phyloP scores from a whole-genome alignment of 371 early-diverging fungal species.

The Fennellomyces sp. region DNA sequence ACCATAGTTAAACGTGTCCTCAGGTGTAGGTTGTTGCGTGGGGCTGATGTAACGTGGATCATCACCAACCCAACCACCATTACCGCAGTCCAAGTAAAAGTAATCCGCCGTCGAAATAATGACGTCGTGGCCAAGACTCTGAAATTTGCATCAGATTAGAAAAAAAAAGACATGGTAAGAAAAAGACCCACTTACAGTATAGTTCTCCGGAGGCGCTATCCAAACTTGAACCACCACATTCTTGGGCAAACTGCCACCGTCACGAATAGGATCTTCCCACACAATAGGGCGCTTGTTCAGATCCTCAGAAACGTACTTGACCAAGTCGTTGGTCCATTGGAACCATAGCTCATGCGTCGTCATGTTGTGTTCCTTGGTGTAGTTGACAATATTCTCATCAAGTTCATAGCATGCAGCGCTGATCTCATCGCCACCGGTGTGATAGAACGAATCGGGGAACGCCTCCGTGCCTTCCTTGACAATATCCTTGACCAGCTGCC shows the following conservation, averaged over 20 bases:
- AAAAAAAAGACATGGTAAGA: background rate
- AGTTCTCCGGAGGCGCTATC: constrained; percentile 48
- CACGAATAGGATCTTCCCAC: constrained; percentile 49
- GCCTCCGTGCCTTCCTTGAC: constrained; percentile 59
- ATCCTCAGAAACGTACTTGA: constrained; percentile 25
- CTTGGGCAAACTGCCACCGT: constrained; percentile 33
- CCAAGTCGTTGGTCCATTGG: constrained; percentile 32
- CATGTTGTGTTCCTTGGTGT: constrained; percentile 28
- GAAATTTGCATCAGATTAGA: background rate
- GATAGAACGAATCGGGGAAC: constrained; percentile 73
- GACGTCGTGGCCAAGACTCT: constrained; percentile 53
- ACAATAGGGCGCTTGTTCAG: constrained; percentile 41
- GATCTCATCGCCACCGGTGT: constrained; percentile 82
- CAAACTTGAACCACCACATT: constrained; percentile 62
- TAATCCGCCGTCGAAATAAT: constrained; percentile 60
- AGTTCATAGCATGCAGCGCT: constrained; percentile 65
- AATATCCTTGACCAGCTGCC: constrained; percentile 61
- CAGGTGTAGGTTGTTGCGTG: constrained; percentile 32
- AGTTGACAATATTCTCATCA: constrained; percentile 25
- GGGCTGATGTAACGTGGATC: constrained; percentile 42
- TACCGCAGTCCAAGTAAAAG: constrained; percentile 76
- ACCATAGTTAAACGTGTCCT: constrained; percentile 40
- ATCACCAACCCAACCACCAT: constrained; percentile 59
- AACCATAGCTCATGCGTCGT: constrained; percentile 30
- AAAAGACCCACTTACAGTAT: constrained; percentile 24